Conservation (phyloP, 305 asterid genomes). For the Fraxinus floribunda region DNA sequence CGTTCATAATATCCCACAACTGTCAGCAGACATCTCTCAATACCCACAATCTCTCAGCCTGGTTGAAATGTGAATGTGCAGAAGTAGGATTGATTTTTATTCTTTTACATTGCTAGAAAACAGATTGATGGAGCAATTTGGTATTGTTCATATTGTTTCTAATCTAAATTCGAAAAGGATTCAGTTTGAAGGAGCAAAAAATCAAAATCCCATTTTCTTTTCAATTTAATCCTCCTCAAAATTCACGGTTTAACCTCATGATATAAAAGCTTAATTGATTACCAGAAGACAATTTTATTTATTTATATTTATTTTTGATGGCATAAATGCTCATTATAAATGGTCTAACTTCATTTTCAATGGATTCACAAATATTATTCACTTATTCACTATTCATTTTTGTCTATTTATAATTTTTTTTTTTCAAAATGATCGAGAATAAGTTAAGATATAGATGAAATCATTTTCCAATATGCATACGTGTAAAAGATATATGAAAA, state of each 20-base stretch:
- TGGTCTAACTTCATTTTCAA: neutral
- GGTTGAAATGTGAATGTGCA: neutral
- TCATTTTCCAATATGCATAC: neutral
- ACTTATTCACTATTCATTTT: neutral
- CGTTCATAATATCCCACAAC: constrained; percentile 27
- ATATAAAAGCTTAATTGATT: neutral
- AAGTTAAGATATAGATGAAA: neutral
- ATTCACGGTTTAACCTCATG: neutral
- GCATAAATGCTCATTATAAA: neutral
- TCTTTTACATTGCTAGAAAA: neutral
- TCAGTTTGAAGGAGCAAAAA: neutral
- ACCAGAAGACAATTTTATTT: neutral
- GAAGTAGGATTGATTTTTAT: neutral
- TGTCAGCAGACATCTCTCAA: constrained; percentile 24
- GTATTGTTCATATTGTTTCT: neutral
- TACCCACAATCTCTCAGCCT: constrained; percentile 17
- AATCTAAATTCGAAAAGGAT: neutral
- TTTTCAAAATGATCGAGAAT: neutral
- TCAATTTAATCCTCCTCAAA: neutral
- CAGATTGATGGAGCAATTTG: neutral
- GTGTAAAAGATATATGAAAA: neutral
- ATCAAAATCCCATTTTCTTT: neutral
- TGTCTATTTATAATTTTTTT: neutral
- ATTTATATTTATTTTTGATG: neutral
- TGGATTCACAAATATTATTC: neutral